phyloP scores from a whole-genome alignment of 768 basidiomycete genomes.

The Leccinum pellstonianum region DNA sequence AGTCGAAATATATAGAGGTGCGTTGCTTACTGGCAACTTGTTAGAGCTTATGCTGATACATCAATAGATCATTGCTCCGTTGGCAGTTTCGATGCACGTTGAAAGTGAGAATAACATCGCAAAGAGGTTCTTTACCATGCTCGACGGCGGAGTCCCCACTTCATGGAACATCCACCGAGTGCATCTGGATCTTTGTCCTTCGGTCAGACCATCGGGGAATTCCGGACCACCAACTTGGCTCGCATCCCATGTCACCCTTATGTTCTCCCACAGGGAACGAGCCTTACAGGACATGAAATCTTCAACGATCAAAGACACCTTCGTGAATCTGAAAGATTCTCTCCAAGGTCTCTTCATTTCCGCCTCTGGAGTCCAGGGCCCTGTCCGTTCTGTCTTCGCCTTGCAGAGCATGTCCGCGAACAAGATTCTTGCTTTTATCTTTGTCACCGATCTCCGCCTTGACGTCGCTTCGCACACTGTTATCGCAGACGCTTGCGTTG shows the following conservation, averaged over 20 bases:
- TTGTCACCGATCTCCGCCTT: constrained; percentile 45
- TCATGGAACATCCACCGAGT: constrained; percentile 42
- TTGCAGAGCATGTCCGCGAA: constrained; percentile 17
- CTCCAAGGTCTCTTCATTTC: constrained; percentile 29
- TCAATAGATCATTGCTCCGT: constrained; percentile 23
- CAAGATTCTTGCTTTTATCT: constrained; percentile 40
- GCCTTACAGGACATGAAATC: constrained; percentile 1
- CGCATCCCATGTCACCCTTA: constrained; percentile 28
- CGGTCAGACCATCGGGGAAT: constrained; percentile 23
- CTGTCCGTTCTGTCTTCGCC: constrained; percentile 19
- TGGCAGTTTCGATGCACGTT: constrained; percentile 14
- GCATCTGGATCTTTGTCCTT: constrained; percentile 36
- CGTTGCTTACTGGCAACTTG: not conserved
- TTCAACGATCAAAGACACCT: constrained; percentile 16
- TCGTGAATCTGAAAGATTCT: constrained; percentile 35
- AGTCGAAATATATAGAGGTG: constrained; percentile 49
- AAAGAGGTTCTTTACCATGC: constrained; percentile 31
- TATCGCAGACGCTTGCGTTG: constrained; percentile 48
- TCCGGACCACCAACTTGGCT: constrained; percentile 31
- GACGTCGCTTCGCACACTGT: constrained; percentile 51
- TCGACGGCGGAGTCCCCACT: constrained; percentile 9
- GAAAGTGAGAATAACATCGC: constrained; percentile 19
- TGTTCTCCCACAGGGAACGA: constrained; percentile 35
- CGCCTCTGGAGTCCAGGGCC: constrained; percentile 24
- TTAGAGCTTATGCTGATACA: not conserved